These are phyloP conservation scores for Aspergillus alliaceus DNA, from an alignment of 2,329 filamentous ascomycete genomes.

Conservation along the genomic window DNA sequence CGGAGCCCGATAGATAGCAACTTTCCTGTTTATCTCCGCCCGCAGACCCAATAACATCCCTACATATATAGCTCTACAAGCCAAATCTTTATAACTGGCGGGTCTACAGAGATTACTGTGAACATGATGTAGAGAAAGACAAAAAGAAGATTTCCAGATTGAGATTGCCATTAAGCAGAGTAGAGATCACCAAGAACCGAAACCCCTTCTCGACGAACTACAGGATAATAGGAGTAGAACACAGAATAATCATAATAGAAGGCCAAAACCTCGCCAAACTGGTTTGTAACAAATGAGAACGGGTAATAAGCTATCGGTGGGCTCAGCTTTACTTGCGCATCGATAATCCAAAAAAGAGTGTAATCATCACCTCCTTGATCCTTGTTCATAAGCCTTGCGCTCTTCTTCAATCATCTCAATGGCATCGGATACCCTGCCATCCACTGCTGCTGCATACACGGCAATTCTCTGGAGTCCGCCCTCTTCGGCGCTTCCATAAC, in stretches of 20 bases:
- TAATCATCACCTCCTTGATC: constrained; percentile 10
- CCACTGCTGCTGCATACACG: constrained; percentile 47
- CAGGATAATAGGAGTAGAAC: background rate
- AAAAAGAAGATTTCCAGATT: background rate
- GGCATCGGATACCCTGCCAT: constrained; percentile 44
- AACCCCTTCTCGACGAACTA: no score
- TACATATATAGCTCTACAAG: no score
- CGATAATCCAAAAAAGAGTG: background rate
- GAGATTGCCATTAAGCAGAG: background rate
- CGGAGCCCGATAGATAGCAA: constrained; percentile 6
- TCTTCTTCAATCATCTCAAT: constrained; percentile 55
- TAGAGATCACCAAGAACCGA: background rate
- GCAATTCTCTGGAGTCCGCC: constrained; percentile 40
- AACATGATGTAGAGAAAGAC: no score
- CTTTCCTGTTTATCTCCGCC: background rate
- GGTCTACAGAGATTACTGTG: no score
- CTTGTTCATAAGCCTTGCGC: constrained; percentile 40
- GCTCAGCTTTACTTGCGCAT: background rate
- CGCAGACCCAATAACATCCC: no score
- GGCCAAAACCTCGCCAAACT: background rate
- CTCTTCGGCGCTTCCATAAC: constrained; percentile 38
- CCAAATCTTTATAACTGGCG: no score
- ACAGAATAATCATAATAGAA: background rate
- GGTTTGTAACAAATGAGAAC: background rate
- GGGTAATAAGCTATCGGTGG: no score